A percentile compares a stretch with the other conserved stretches of the same genome.
These are phyloP conservation scores for Crassisporium funariophilum DNA, from an alignment of 768 basidiomycete species.

Conservation along the genomic window DNA sequence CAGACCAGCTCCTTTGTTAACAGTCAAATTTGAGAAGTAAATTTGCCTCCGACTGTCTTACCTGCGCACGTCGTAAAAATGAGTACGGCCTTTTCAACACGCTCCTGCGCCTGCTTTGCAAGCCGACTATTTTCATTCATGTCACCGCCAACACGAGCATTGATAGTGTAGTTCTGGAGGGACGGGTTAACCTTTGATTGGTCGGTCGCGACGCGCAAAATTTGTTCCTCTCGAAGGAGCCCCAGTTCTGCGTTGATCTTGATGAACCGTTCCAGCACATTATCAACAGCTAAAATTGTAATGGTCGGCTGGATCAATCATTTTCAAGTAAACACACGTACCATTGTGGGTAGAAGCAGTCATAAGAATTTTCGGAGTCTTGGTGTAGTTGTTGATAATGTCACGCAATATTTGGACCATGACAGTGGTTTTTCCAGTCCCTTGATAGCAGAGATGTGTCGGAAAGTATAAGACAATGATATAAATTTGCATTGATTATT, in stretches of 20 bases:
- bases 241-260: constrained; percentile 42
- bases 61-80: constrained; percentile 71
- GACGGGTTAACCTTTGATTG: constrained; percentile 59
- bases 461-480: neutral
- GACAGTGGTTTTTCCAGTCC: constrained; percentile 74
- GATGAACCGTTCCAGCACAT: constrained; percentile 66
- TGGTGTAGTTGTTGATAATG: constrained; percentile 33
- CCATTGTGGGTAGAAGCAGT: constrained; percentile 71
- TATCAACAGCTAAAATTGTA: constrained; percentile 66
- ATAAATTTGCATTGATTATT: neutral
- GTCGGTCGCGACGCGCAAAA: constrained; percentile 72
- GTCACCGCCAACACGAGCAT: constrained; percentile 66
- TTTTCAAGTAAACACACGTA: constrained; percentile 17
- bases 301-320: neutral
- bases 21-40: too few species aligned
- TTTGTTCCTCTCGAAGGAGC: constrained; percentile 54
- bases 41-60: too few species aligned
- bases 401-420: constrained; percentile 60
- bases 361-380: constrained; percentile 55
- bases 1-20: constrained; percentile 60
- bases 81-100: constrained; percentile 56
- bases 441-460: constrained; percentile 29
- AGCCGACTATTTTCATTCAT: constrained; percentile 59
- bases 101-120: constrained; percentile 58
- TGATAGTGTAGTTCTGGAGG: constrained; percentile 61